Conservation (phyloP, 768 basidiomycete genomes). For the Strobilomyces dryophilus region DNA sequence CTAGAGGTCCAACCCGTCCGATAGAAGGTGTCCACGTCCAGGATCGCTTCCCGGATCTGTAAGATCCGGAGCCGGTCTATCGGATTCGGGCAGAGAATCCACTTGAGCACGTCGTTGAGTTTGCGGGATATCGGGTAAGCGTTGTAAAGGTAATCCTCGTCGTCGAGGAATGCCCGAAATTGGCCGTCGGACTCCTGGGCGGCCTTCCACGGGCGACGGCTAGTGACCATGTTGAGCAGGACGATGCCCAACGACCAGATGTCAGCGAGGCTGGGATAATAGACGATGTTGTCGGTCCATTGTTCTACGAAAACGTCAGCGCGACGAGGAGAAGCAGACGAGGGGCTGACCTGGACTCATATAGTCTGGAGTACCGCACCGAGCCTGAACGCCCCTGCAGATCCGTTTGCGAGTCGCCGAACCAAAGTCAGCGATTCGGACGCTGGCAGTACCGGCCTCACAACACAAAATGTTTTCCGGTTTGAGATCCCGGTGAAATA, state of each 20-base stretch:
- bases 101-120: slow-evolving; percentile 13
- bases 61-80: slow-evolving; percentile 13
- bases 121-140: slow-evolving; percentile 13
- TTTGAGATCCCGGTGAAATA: slow-evolving; percentile 86
- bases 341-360: slow-evolving; percentile 62
- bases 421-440: slow-evolving; percentile 78
- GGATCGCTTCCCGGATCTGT: slow-evolving; percentile 16
- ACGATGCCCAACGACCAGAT: slow-evolving; percentile 79
- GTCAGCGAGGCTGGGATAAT: slow-evolving; percentile 37
- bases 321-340: not conserved
- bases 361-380: slow-evolving; percentile 58
- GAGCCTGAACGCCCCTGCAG: slow-evolving; percentile 47
- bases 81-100: slow-evolving; percentile 15
- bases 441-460: slow-evolving; percentile 40
- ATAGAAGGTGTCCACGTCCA: slow-evolving; percentile 15
- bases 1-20: not conserved
- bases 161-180: slow-evolving; percentile 14
- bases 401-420: slow-evolving; percentile 48
- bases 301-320: slow-evolving; percentile 35
- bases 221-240: slow-evolving; percentile 76
- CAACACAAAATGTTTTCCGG: slow-evolving; percentile 75
- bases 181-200: slow-evolving; percentile 7
- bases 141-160: slow-evolving; percentile 13
- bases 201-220: slow-evolving; percentile 25
- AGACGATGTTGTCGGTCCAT: slow-evolving; percentile 45